phyloP scores from a whole-genome alignment of 2,329 filamentous ascomycete species.

The Calonectria hawksworthii region DNA sequence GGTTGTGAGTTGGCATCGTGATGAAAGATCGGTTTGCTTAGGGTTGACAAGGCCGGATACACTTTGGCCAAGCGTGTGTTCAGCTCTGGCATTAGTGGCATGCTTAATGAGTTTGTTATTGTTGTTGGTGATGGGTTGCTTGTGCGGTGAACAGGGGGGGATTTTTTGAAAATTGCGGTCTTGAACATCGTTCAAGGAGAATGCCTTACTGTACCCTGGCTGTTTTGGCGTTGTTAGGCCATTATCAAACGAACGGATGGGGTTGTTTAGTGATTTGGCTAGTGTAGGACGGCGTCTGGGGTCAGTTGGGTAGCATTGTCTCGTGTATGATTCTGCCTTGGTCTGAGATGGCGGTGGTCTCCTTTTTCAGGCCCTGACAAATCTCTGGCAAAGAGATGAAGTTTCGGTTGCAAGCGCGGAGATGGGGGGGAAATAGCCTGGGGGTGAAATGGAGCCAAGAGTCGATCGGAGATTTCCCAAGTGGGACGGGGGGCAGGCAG shows the following conservation, averaged over 20 bases:
- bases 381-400: background rate
- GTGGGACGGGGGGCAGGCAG: background rate
- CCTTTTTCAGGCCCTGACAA: background rate
- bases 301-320: background rate
- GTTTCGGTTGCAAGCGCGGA: background rate
- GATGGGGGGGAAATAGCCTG: background rate
- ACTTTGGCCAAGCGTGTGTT: background rate
- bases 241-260: background rate
- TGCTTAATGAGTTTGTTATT: background rate
- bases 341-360: background rate
- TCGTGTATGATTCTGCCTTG: slow-evolving; percentile 13
- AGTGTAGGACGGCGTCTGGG: background rate
- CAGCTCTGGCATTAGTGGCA: background rate
- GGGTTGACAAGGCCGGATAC: background rate
- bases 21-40: background rate
- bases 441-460: background rate
- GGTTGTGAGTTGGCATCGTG: background rate
- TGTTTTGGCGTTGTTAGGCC: background rate
- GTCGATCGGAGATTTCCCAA: slow-evolving; percentile 8
- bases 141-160: background rate
- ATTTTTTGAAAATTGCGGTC: background rate
- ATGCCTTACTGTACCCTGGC: background rate
- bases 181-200: background rate
- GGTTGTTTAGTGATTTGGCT: background rate
- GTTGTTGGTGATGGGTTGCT: background rate